Conservation (phyloP, 2,329 filamentous ascomycete genomes). For the Endocalyx cinctus region DNA sequence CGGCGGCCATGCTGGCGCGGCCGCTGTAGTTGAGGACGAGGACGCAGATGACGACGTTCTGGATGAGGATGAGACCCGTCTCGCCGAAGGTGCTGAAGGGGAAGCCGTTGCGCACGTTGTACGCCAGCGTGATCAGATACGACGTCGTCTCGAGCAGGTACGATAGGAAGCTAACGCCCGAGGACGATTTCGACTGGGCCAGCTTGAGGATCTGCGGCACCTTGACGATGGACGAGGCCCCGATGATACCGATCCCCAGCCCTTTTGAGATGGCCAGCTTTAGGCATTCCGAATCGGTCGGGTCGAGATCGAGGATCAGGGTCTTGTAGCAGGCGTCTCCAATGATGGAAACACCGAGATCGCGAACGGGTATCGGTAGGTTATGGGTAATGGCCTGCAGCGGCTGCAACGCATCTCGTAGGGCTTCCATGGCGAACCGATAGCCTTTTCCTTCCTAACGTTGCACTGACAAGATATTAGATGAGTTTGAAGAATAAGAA, state of each 20-base stretch:
- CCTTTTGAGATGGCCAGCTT: constrained; percentile 89
- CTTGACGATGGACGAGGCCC: constrained; percentile 86
- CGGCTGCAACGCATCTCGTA: constrained; percentile 60
- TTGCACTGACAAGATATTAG: too few species aligned
- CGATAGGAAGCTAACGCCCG: constrained; percentile 81
- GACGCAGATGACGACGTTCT: constrained; percentile 86
- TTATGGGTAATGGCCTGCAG: constrained; percentile 63
- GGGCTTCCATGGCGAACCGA: constrained; percentile 51
- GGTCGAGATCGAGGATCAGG: constrained; percentile 79
- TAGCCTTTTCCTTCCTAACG: too few species aligned
- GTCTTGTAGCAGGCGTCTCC: constrained; percentile 80
- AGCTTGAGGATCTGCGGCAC: constrained; percentile 96
- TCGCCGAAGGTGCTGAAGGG: constrained; percentile 97
- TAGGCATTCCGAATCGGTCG: constrained; percentile 71
- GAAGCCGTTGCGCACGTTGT: constrained; percentile 86
- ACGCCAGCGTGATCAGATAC: constrained; percentile 85
- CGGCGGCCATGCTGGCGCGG: constrained; percentile 61
- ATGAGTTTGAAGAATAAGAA: too few species aligned
- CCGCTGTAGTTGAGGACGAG: constrained; percentile 82
- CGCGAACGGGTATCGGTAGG: constrained; percentile 69
- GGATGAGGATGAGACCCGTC: constrained; percentile 83
- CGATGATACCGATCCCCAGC: constrained; percentile 90
- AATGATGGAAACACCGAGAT: constrained; percentile 74
- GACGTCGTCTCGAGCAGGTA: constrained; percentile 88
- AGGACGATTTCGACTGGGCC: constrained; percentile 70